Evolutionary conservation across 805 yeast genomes (phyloP), one percentile per base, ranked within the genome.

Genomic region (Wickerhamiella lipophila): DNA sequence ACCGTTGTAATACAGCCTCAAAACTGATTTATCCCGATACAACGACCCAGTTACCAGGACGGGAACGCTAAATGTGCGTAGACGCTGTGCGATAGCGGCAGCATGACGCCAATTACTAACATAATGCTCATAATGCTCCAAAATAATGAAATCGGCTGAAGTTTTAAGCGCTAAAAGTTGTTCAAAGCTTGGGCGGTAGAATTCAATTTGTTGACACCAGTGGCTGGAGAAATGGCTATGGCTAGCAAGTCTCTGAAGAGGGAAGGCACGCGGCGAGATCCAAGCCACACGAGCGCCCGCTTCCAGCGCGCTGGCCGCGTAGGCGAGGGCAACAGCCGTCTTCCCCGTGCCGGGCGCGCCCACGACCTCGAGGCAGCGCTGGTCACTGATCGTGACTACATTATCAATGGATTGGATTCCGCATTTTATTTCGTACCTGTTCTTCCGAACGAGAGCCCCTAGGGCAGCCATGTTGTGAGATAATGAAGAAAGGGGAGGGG

Each of bases 301-400:
- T n/a, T 39, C 32, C 16, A 60, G 46, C 15, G 60, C 55, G 32
- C 54, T 53, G 6, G 46, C 21, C 11, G 52, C 53, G 7, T 58
- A 49, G 6, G 47, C 25, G 15, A 61, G 53, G 13, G 51, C 57
- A 0, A 61, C 13, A 8, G 56, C 45, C 2, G 62, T 58, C 44
- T 58, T 60, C 3, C 64, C 66, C 2, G 53, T 34, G 5, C 63
- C 66, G 0, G 64, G 63, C 3, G 59, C 57, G 2, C 64, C 65
- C 1, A 56, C 44, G 3, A 61, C n/a, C 42, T 62, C 64, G 3
- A 55, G 47, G 16, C 25, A 3, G 13, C 40, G 47, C 21, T 21
- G 32, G 23, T 34, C 30, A 6, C 27, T 23, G 25, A 44, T 21
- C 25, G n/a, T 15, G 12, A 44, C 26, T 7, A 22, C 8, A n/a